phyloP scores from a whole-genome alignment of 345 rosid species.

The Salix purpurea region DNA sequence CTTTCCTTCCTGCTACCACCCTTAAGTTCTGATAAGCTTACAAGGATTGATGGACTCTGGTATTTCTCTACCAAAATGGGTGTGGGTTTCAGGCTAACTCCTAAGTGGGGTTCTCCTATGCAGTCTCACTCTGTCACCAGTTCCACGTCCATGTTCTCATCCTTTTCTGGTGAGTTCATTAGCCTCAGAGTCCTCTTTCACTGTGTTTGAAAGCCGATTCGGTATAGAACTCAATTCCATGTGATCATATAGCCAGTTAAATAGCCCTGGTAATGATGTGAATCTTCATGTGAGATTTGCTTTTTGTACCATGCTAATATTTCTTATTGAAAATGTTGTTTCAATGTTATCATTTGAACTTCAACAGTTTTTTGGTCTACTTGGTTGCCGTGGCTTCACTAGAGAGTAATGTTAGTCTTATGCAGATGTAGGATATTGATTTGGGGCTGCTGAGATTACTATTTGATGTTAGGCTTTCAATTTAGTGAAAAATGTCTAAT shows the following conservation, averaged over 20 bases:
- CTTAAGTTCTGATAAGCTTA: background rate
- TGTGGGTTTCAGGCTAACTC: constrained; percentile 41
- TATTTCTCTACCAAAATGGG: constrained; percentile 6
- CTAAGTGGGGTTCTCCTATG: constrained; percentile 37
- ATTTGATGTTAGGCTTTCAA: too few relatives aligned
- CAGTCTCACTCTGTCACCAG: constrained; percentile 27
- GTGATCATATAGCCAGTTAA: background rate
- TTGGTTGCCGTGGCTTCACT: too few relatives aligned
- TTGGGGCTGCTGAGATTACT: too few relatives aligned
- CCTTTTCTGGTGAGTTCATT: constrained; percentile 35
- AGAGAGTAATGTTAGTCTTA: too few relatives aligned
- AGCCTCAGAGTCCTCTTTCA: background rate
- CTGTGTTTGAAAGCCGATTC: too few relatives aligned
- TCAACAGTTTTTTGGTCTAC: background rate
- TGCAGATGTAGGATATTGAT: too few relatives aligned
- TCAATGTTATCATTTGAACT: background rate
- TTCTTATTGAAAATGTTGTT: too few relatives aligned
- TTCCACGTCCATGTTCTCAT: constrained; percentile 29
- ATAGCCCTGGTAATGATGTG: background rate
- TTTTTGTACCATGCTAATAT: too few relatives aligned
- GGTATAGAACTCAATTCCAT: background rate
- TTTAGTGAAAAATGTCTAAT: too few relatives aligned
- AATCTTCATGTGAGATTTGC: too few relatives aligned
- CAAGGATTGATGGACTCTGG: constrained; percentile 24
- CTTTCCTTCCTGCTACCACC: background rate